Base-by-base conservation (phyloP, 2,329 filamentous ascomycete species). In the Colletotrichum karsti region DNA sequence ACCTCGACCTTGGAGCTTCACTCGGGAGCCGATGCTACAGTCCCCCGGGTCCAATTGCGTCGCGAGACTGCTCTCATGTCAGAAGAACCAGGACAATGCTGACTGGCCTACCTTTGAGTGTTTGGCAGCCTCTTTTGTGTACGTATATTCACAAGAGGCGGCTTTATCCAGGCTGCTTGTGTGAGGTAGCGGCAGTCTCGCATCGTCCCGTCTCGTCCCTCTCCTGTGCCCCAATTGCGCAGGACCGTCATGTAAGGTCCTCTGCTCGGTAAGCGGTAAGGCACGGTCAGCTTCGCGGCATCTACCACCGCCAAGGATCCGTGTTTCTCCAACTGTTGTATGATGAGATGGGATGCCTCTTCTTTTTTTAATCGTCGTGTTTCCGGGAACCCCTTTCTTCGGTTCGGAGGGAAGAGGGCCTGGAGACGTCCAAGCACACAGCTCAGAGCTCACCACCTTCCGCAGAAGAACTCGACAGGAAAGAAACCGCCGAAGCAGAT, bases 231-330 rank as follows among this genome's bases (percentile, higher is more conserved):
- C 51, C 44, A 51, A 41, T 22, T 28, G 57, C 57, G 44, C 44
- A 60, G 57, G 30, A 22, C 44, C n/a, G 39, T 51, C 57, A 42
- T 51, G 57, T 60, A 50, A 60, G 57, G 57, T 50, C 57, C 57
- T 51, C 18, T 50, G 54, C 46, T 50, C 33, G 46, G 13, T 33
- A 28, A 26, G 46, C 28, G 46, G 26, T 28, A 50, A 46, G 55
- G 33, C 37, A 48, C 20, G 22, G 35, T 15, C 28, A 44, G 37
- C 26, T 50, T 12, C 15, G 18, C 53, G 46, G 26, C 46, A 12
- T 18, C 46, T 18, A 35, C 50, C 22, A 22, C 9, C 24, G 60
- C 37, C 22, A 58, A 48, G 28, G 53, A 41, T 64, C 33, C 51
- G 51, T 28, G 30, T 64, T 51, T 46, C 37, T 41, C 60, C 64